Evolutionary conservation across 2,329 filamentous ascomycete species (phyloP), one percentile per base, ranked within the genome.

Genomic region (Corniculantispora saksenae): DNA sequence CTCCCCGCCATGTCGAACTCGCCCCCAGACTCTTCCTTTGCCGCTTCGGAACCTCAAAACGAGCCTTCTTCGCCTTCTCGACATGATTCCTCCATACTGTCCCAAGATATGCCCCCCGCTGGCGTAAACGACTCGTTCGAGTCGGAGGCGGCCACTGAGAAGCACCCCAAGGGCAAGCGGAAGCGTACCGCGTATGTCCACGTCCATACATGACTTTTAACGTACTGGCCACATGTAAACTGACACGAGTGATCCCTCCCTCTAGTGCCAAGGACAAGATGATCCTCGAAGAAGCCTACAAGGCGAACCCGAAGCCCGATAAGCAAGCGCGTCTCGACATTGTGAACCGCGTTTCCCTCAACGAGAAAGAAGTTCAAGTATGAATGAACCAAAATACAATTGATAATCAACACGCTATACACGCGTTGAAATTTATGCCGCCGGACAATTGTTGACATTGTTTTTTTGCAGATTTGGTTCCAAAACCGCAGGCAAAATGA

Each of bases 341-440:
- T 69, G 92, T 96, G 66, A 86, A 87, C 79, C 91, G 89, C 78
- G 93, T 97, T 67, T 91, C 92, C 27, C 84, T 98, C 68, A 94
- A 92, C 70, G 94, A 97, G 81, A 97, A 97, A 78, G 94, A 97
- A 82, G 93, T 97, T 45, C 94, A 97, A 88, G 94, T 97, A 81
- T 78, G 89, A 48, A 51, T 58, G 5, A 35, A n/a, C 9, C 45
- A 58, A 12, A 5, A 53, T 54, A 65, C 59, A 19, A 45, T 48
- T 29, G 12, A 17, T 29, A 61, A 25, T 43, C 32, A 38, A 40
- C 25, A 60, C 17, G 53, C 35, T 43, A 32, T 47, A 23, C 51
- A 56, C 47, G 61, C 45, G 47, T 64, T 25, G 13, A 17, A 29
- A 29, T 43, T 21, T 15, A 21, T 17, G 8, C n/a, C 19, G 25